Evolutionary conservation across 768 basidiomycete species (phyloP), one percentile per base, ranked within the genome.

Genomic region (Suillus occidentalis): DNA sequence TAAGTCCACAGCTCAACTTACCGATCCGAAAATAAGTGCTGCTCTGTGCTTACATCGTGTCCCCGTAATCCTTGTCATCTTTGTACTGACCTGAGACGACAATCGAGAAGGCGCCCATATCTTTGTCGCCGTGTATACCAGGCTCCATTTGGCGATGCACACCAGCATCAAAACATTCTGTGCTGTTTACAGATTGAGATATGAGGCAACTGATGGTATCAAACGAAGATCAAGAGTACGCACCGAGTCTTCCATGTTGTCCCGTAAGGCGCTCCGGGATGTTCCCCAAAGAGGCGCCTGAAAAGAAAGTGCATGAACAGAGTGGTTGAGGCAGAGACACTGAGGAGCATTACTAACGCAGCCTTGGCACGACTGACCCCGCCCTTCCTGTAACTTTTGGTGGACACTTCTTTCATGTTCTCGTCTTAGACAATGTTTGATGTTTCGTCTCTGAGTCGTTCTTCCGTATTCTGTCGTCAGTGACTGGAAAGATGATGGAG

Each of bases 51-150:
- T 62, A 76, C 75, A 76, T 66, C 2, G 69, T 57, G 22, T 75
- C 70, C 1, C 73, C 74, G 0, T 63, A 53, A 45, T 75, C 74
- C 47, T 72, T 64, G 37, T 75, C 47, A 39, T 76, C 73, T 47
- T 39, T 3, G 53, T 76, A 75, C 8, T 7, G 10, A 25, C 18
- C 3, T 0, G 75, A 73, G 14, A 75, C 5, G 16, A 43, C 65
- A 34, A 76, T 36, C 6, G 74, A 75, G 36, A 20, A 71, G 0
- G 31, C 60, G 10, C 75, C 73, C 0, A 57, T 4, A 9, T 0
- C 20, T 2, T 2, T 1, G 12, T 8, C 70, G n/a, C 74, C 74
- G 47, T 28, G 64, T 50, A 75, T 76, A 7, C 74, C 74, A 22
- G 62, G 53, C 6, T 66, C 36, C 3, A 1, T 0, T 0, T 47